Evolutionary conservation across 2,329 filamentous ascomycete species (phyloP), one percentile per base, ranked within the genome.

Genomic region (Penicillium sp.): DNA sequence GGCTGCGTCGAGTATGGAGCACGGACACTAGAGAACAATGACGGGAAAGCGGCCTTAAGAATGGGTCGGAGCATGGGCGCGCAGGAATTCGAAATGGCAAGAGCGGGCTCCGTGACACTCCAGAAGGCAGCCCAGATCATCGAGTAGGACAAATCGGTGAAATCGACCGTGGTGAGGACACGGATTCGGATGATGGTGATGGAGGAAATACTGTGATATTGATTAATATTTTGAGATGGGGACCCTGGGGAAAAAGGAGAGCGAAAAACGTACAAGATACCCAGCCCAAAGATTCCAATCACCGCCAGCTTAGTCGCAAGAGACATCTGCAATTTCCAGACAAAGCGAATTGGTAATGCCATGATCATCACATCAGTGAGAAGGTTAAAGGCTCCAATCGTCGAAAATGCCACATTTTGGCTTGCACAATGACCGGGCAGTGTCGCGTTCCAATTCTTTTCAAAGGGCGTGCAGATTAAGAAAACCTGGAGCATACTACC

Each of bases 401-500:
- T 61, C 2, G 63, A 63, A 27, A 66, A 68, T 1, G 66, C 61
- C 17, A 66, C 60, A 21, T 67, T 62, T 53, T 60, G 61, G n/a
- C 57, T 64, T 15, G 52, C 64, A 43, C 65, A 68, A 38, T 68
- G 61, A n/a, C 63, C 65, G 0, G 59, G 63, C 2, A 63, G 47
- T 2, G 36, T 49, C 5, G 52, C 50, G 29, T 63, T 47, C 66
- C 66, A 68, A 51, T 63, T 68, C 25, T 47, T 60, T 29, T 49
- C 49, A 25, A 68, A 66, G 4, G 64, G 66, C 4, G 45, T 53
- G 38, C 65, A 68, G 8, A 66, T 49, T 6, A 67, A 53, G 13
- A 73, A 70, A 5, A 68, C 53, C 45, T 71, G 67, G 10, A 73
- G 64, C 39, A 69, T 63, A 29, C 69, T 72, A 12, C 66, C 68